These are phyloP conservation scores for Chenopodium berlandieri DNA, from an alignment of 148 eudicot genomes.

Conservation along the genomic window DNA sequence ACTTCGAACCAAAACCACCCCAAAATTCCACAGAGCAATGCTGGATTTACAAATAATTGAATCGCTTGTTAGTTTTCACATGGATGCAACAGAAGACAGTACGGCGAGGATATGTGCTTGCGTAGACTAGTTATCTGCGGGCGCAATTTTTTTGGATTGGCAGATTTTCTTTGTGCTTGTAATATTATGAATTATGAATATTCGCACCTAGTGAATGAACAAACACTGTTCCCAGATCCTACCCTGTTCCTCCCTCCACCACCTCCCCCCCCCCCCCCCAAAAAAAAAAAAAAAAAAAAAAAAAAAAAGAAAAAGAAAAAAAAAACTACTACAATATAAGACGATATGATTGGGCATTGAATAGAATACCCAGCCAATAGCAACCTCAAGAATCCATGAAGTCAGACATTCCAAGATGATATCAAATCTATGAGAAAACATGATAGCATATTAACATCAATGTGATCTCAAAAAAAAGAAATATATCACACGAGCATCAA, in stretches of 20 bases:
- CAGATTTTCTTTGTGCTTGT: neutral
- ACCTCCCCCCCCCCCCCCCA: too few relatives aligned
- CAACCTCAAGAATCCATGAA: neutral
- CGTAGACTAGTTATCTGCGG: neutral
- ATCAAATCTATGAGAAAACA: neutral
- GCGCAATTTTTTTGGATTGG: neutral
- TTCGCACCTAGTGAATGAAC: neutral
- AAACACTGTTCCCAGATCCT: neutral
- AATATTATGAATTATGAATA: too few relatives aligned
- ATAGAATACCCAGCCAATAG: neutral
- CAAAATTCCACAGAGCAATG: too few relatives aligned
- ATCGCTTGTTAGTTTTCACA: too few relatives aligned
- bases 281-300: neutral
- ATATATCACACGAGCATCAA: slow-evolving; percentile 3
- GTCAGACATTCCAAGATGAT: neutral
- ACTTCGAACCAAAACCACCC: too few relatives aligned
- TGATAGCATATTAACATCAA: neutral
- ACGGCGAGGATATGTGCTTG: too few relatives aligned
- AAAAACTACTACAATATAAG: neutral
- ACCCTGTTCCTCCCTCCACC: too few relatives aligned
- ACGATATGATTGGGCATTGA: neutral
- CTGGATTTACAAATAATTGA: too few relatives aligned
- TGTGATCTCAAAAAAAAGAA: neutral
- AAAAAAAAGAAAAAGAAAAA: neutral
- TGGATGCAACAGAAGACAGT: too few relatives aligned